Conservation (phyloP, 2,329 filamentous ascomycete genomes). For the Chaetomiaceae sp. region DNA sequence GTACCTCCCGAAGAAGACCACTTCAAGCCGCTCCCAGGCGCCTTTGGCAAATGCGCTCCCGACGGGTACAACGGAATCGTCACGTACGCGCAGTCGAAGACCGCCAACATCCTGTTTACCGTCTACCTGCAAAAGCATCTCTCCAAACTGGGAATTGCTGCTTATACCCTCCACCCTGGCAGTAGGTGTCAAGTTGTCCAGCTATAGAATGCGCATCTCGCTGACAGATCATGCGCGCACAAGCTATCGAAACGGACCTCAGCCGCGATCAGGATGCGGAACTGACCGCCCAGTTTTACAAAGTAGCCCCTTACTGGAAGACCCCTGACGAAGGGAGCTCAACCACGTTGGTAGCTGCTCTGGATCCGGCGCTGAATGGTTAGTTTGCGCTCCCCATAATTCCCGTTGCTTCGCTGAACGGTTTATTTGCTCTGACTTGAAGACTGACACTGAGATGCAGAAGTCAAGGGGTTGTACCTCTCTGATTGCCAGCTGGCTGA, state of each 20-base stretch:
- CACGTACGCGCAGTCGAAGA: constrained; percentile 49
- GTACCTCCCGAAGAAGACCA: constrained; percentile 33
- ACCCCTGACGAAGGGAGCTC: constrained; percentile 35
- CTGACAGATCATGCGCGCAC: background rate
- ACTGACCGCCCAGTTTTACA: constrained; percentile 27
- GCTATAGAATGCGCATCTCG: no score
- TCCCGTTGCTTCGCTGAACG: no score
- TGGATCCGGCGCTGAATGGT: constrained; percentile 35
- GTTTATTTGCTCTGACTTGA: background rate
- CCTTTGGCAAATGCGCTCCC: constrained; percentile 29
- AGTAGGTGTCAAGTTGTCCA: constrained; percentile 24
- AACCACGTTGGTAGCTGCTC: constrained; percentile 39
- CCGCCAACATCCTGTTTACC: constrained; percentile 45
- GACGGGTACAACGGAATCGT: constrained; percentile 36
- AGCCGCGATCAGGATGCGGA: constrained; percentile 34
- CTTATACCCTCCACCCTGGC: constrained; percentile 42
- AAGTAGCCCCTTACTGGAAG: constrained; percentile 33
- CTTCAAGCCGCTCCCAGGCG: constrained; percentile 26
- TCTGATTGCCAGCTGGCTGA: constrained; percentile 37
- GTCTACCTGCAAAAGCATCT: constrained; percentile 36
- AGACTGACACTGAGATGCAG: constrained; percentile 9
- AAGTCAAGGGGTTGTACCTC: constrained; percentile 34
- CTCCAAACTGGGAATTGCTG: constrained; percentile 29
- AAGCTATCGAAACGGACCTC: constrained; percentile 34
- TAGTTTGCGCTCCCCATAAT: background rate